Percentiles rank a stretch among this genome's conserved stretches.
Evolutionary conservation across 306 rosid species (phyloP).

Genomic region (Boehmeria nivea): DNA sequence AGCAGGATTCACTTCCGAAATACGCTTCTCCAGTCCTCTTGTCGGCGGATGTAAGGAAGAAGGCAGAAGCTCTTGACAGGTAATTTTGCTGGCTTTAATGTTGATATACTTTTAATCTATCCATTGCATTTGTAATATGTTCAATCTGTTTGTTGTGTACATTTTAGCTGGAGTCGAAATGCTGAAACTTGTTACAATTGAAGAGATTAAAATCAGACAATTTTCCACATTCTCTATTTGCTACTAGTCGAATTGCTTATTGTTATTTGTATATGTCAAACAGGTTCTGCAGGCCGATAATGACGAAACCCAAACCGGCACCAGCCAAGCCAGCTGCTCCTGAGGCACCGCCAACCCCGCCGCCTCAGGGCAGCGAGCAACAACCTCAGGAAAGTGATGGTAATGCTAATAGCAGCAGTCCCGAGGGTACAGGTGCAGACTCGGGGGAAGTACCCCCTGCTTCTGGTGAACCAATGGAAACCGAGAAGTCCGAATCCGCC

Average conservation of each 20-base stretch:
- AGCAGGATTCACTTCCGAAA: constrained; percentile 74
- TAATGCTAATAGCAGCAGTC: constrained; percentile 14
- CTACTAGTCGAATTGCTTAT: too few species aligned
- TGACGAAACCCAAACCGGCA: constrained; percentile 80
- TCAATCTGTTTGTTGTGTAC: background rate
- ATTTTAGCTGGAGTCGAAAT: too few species aligned
- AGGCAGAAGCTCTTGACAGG: constrained; percentile 86
- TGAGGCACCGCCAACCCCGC: constrained; percentile 47
- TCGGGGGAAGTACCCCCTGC: constrained; percentile 41
- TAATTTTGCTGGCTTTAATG: constrained; percentile 27
- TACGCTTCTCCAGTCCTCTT: constrained; percentile 63
- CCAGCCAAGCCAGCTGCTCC: constrained; percentile 60
- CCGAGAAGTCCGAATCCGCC: constrained; percentile 55
- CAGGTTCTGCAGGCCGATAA: constrained; percentile 78
- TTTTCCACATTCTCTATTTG: background rate
- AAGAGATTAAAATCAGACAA: too few species aligned
- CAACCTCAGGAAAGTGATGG: constrained; percentile 41
- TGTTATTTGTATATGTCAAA: background rate
- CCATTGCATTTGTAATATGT: background rate
- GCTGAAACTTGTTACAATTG: too few species aligned
- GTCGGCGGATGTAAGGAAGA: constrained; percentile 70
- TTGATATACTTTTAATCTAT: too few species aligned
- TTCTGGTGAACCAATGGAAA: constrained; percentile 68
- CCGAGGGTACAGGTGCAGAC: constrained; percentile 32
- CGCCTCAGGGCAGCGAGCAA: constrained; percentile 39